These are phyloP conservation scores for Zopfia rhizophila DNA, from an alignment of 2,329 filamentous ascomycete species.

Conservation along the genomic window DNA sequence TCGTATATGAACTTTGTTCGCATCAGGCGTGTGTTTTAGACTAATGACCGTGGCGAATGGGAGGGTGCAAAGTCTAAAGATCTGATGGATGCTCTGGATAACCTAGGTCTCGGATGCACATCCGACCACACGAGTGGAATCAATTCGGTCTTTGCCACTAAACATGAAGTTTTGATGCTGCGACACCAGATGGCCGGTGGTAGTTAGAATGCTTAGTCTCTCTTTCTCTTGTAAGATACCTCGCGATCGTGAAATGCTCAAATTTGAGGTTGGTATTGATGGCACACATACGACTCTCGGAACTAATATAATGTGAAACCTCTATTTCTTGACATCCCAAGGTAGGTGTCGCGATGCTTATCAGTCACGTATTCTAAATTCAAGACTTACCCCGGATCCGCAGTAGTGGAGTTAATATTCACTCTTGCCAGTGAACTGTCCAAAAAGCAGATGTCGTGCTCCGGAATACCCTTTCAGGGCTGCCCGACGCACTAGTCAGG, in stretches of 20 bases:
- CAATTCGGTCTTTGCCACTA: slow-evolving; percentile 61
- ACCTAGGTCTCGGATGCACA: slow-evolving; percentile 24
- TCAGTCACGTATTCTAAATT: no score
- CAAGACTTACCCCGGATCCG: no score
- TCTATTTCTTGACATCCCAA: no score
- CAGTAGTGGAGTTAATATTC: no score
- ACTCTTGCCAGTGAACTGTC: no score
- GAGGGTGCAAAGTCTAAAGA: slow-evolving; percentile 62
- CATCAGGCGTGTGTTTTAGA: slow-evolving; percentile 66
- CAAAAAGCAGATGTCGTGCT: background rate
- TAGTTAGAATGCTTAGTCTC: background rate
- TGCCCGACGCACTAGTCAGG: slow-evolving; percentile 2
- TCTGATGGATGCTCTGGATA: slow-evolving; percentile 59
- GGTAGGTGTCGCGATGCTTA: no score
- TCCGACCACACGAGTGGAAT: slow-evolving; percentile 26
- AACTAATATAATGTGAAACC: no score
- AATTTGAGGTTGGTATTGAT: no score
- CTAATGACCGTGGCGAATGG: slow-evolving; percentile 60
- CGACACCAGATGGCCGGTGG: slow-evolving; percentile 45
- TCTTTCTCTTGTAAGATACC: background rate
- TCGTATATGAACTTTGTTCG: slow-evolving; percentile 63
- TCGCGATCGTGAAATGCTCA: no score
- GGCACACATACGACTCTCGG: no score
- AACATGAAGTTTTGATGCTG: slow-evolving; percentile 63
- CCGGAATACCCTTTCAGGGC: slow-evolving; percentile 2